Evolutionary conservation across 495 filamentous ascomycete genomes (phyloP), one percentile per base, ranked within the genome.

Genomic region (Apodospora peruviana): DNA sequence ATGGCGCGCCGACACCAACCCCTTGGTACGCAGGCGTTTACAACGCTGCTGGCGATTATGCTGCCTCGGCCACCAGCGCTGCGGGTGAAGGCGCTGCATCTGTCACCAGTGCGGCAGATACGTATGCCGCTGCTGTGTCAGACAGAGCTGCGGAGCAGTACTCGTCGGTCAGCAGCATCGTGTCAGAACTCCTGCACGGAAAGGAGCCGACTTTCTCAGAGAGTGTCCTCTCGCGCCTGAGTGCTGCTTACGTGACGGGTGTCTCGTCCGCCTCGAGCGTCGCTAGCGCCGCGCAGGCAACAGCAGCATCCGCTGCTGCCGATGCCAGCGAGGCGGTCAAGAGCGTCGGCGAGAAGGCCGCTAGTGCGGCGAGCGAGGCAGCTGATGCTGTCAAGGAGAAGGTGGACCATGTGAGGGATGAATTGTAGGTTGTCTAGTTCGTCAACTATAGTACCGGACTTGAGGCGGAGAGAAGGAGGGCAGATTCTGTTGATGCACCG

Each of bases 171-270:
- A 79, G 83, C 57, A 78, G 72, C 18, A 71, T 95, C 1, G 75
- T 96, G 12, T 84, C 83, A 11, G 88, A 96, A 56, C 69, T 95
- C 2, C 69, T 96, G 21, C 60, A 70, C 39, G 90, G 86, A 20
- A 86, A 83, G 64, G 87, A 95, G 61, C 85, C 88, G 4, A 77
- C 82, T 12, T 95, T 88, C 57, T 88, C 86, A 0, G 88, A 96
- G 53, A 87, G 84, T 48, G 84, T 91, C 0, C 78, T 90, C 70
- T 81, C 71, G 46, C 78, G 84, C 18, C 75, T 96, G 5, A 76
- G 74, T 25, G 80, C 78, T 2, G 87, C 82, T 0, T 81, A 82
- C 39, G 59, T 62, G 0, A 66, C 64, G 0, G 64, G 61, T 2
- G 17, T 55, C 12, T 48, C 63, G 0, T 66, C 67, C 1, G 65